Conservation (phyloP, 2,329 filamentous ascomycete species). For the Xylaria sp. region DNA sequence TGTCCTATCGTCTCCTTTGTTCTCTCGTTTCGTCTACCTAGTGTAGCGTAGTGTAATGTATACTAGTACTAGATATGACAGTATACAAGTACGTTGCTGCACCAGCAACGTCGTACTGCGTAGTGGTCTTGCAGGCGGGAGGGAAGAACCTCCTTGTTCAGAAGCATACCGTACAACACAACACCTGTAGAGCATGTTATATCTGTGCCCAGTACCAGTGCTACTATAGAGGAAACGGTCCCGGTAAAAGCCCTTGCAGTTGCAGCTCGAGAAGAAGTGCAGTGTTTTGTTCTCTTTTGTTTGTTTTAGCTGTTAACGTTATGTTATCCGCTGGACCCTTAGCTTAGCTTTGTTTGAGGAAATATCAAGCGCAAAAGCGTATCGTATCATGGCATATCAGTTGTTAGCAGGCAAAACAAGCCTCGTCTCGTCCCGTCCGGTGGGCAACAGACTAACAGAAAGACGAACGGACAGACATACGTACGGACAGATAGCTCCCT, state of each 20-base stretch:
- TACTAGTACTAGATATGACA: background rate
- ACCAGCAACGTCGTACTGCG: background rate
- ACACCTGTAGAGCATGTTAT: background rate
- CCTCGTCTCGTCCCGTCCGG: background rate
- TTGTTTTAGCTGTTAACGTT: background rate
- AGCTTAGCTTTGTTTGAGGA: slow-evolving; percentile 12
- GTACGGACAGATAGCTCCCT: background rate
- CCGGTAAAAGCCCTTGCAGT: slow-evolving; percentile 20
- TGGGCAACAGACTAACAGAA: background rate
- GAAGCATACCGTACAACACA: background rate
- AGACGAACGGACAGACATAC: background rate
- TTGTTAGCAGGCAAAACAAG: background rate
- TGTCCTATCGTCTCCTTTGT: no score
- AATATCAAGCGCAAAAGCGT: background rate
- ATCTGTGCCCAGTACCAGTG: background rate
- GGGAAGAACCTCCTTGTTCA: slow-evolving; percentile 7
- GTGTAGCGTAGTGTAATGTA: background rate
- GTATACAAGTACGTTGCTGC: background rate
- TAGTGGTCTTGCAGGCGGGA: slow-evolving; percentile 9
- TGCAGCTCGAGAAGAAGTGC: background rate
- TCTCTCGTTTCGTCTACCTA: no score
- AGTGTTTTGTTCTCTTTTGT: background rate
- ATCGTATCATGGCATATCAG: no score
- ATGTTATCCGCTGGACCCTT: slow-evolving; percentile 13
- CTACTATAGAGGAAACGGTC: background rate